Evolutionary conservation across 2,329 filamentous ascomycete genomes (phyloP), one percentile per base, ranked within the genome.

Genomic region (Talaromyces sp.): DNA sequence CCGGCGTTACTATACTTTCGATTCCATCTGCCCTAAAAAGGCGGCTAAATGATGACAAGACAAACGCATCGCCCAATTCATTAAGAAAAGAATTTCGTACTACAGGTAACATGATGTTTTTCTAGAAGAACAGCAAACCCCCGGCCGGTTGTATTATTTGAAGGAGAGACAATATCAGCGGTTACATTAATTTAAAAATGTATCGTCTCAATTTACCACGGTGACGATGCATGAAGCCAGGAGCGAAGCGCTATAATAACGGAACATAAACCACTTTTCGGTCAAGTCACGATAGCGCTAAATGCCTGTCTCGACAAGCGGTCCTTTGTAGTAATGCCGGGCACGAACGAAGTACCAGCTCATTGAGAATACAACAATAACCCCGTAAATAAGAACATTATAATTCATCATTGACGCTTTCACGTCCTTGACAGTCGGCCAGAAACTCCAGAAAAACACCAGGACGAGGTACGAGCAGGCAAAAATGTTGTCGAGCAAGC

Each of bases 391-490:
- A n/a, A 54, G 17, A 43, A 53, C 13, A 25, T 40, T 53, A 9
- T 40, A 53, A 25, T 53, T 53, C 50, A 53, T 53, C n/a, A 33
- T 39, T 22, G 35, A 10, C 2, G 50, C 31, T 15, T 5, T 39
- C 13, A 53, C 50, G n/a, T 39, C 36, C 10, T 25, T 37, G 33
- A 25, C 33, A 15, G 50, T 17, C 19, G 36, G 50, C 35, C 50
- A 53, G 35, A 53, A 53, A 15, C 50, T 52, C 50, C 50, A 52
- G 28, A 40, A 52, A 22, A 40, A 37, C 11, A 53, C 50, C 10
- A 40, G 35, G 15, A 36, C 21, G 33, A 53, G 35, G 21, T 53
- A 53, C 8, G 15, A 25, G 21, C 35, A 53, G 21, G 33, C 21
- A 31, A 53, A 37, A 53, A 17, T 31, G 35, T 53, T 53, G 13